These are phyloP conservation scores for Jaminaea rosea DNA, from an alignment of 1,284 basidiomycete species.

Conservation along the genomic window DNA sequence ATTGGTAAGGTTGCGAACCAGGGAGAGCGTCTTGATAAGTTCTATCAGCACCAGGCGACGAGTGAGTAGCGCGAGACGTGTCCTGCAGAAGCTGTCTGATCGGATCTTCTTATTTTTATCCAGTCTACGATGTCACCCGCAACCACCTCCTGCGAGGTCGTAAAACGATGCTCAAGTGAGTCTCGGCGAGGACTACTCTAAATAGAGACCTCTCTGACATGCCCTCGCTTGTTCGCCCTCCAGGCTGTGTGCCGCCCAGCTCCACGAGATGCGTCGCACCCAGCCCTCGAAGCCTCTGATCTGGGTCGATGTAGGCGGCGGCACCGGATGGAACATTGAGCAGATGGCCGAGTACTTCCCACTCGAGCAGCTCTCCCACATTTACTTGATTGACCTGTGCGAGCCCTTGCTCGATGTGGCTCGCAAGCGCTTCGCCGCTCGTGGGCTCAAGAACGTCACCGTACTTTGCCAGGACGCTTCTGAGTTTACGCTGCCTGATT, in stretches of 20 bases:
- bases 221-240: constrained; percentile 29
- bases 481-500: constrained; percentile 59
- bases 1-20: constrained; percentile 43
- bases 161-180: constrained; percentile 44
- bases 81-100: neutral
- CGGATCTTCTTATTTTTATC: neutral
- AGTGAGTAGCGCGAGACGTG: constrained; percentile 15
- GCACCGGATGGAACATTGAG: constrained; percentile 75
- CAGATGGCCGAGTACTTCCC: constrained; percentile 67
- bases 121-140: constrained; percentile 44
- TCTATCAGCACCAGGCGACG: constrained; percentile 42
- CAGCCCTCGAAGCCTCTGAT: constrained; percentile 55
- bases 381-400: constrained; percentile 70
- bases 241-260: constrained; percentile 60
- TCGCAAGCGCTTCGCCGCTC: constrained; percentile 59
- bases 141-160: constrained; percentile 42
- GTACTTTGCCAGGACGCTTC: constrained; percentile 68
- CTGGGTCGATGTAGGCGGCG: constrained; percentile 76
- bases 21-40: constrained; percentile 42
- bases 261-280: constrained; percentile 51
- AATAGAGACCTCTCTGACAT: neutral
- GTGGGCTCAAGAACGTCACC: constrained; percentile 67
- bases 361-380: constrained; percentile 46
- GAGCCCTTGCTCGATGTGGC: constrained; percentile 67
- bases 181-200: too few species aligned